Base-by-base conservation (phyloP, 2,329 filamentous ascomycete genomes). In the Aspergillus arachidicola region DNA sequence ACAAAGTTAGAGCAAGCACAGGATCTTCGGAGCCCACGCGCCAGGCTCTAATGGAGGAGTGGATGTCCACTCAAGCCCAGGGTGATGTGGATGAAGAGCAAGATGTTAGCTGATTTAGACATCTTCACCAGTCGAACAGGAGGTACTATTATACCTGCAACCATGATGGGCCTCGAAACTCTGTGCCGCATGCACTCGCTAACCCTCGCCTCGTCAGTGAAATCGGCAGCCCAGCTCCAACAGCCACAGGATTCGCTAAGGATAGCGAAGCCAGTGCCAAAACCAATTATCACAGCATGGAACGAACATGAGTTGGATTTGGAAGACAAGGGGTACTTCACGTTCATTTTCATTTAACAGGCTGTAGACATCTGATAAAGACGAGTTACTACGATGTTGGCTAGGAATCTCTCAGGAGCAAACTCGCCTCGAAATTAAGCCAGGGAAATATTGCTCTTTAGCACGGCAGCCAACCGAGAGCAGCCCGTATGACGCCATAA, bases 41-140 rank as follows among this genome's bases (percentile, higher is more conserved):
- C 48, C 89, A 91, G 74, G 89, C 87, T 60, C 84, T 88, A 77
- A 93, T 94, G 91, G 91, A 93, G 79, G 91, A 92, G 72, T 94
- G 92, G 89, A 93, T 94, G 28, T 92, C 90, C 54, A 94, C 91
- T n/a, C 92, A 94, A 64, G 77, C 78, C 21, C 79, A 78, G 62
- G 75, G 73, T 32, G 75, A 76, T 46, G 69, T 79, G 59, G 76
- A 76, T 58, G 79, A 80, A 58, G 75, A 72, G 60, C 51, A 55
- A 38, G 51, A 55, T 19, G 21, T 23, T 10, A 55, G 32, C 19
- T 55, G 51, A 55, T 55, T 23, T 32, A n/a, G 6, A 38, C n/a
- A 23, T n/a, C 4, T 21, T 16, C 12, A 1, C 36, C 6, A 23
- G 12, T 32, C 5, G 21, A 36, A 4, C 12, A 12, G 32, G 21